A percentile compares a stretch with the other conserved stretches of the same genome.
Conservation (phyloP, 805 yeast genomes). For the Blastobotrys chiropterorum region DNA sequence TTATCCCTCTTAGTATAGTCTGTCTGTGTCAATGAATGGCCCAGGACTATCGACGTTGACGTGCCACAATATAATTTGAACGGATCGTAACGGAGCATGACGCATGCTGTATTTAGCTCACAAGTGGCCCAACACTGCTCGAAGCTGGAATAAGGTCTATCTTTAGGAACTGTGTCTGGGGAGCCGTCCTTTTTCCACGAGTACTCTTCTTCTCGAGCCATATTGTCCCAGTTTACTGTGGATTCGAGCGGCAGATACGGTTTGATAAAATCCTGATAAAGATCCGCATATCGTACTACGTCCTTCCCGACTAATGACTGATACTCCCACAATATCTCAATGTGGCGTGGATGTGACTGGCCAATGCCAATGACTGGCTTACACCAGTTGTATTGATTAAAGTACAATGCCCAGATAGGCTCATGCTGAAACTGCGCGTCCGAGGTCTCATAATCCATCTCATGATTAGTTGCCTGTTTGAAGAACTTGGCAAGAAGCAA, state of each 20-base stretch:
- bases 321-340: slow-evolving; percentile 28
- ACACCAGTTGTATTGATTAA: slow-evolving; percentile 25
- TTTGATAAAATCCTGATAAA: slow-evolving; percentile 20
- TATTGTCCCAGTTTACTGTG: slow-evolving; percentile 25
- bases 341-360: slow-evolving; percentile 23
- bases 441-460: slow-evolving; percentile 8
- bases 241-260: slow-evolving; percentile 20
- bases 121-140: slow-evolving; percentile 22
- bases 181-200: slow-evolving; percentile 8
- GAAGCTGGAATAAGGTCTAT: slow-evolving; percentile 18
- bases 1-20: slow-evolving; percentile 7
- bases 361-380: slow-evolving; percentile 29
- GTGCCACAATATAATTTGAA: slow-evolving; percentile 26
- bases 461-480: slow-evolving; percentile 13
- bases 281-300: slow-evolving; percentile 29
- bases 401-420: slow-evolving; percentile 17
- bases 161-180: not conserved
- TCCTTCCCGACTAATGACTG: slow-evolving; percentile 14
- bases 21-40: slow-evolving; percentile 22
- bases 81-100: slow-evolving; percentile 27
- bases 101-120: slow-evolving; percentile 16
- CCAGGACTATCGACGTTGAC: slow-evolving; percentile 24
- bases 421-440: slow-evolving; percentile 29
- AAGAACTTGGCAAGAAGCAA: slow-evolving; percentile 26
- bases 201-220: slow-evolving; percentile 22